A percentile compares a stretch with the other conserved stretches of the same genome.
These are phyloP conservation scores for Penicillium sp. DNA, from an alignment of 2,329 filamentous ascomycete genomes.

Conservation along the genomic window DNA sequence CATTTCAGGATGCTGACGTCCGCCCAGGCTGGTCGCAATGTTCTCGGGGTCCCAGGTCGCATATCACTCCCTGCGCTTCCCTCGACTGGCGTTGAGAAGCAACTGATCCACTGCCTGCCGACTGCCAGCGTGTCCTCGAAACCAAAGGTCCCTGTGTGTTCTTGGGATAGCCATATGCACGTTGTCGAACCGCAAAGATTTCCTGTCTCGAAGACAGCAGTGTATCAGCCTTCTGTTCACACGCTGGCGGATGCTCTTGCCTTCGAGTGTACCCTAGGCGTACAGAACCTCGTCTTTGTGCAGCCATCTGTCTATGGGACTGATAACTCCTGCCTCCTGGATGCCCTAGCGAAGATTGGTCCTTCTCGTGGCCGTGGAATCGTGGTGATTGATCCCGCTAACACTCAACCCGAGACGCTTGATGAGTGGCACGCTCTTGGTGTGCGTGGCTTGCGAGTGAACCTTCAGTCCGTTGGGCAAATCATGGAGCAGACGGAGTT, in stretches of 20 bases:
- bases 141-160: slow-evolving; percentile 28
- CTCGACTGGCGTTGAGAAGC: slow-evolving; percentile 9
- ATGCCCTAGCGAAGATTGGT: slow-evolving; percentile 52
- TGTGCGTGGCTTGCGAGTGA: slow-evolving; percentile 59
- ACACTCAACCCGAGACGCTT: slow-evolving; percentile 41
- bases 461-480: slow-evolving; percentile 55
- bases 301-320: slow-evolving; percentile 62
- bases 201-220: slow-evolving; percentile 48
- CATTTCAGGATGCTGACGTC: slow-evolving; percentile 28
- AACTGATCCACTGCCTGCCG: slow-evolving; percentile 9
- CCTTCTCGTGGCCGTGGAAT: slow-evolving; percentile 53
- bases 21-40: slow-evolving; percentile 21
- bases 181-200: slow-evolving; percentile 55
- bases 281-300: slow-evolving; percentile 57
- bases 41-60: slow-evolving; percentile 15
- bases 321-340: slow-evolving; percentile 59
- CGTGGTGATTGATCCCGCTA: slow-evolving; percentile 54
- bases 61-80: slow-evolving; percentile 16
- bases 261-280: slow-evolving; percentile 53
- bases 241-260: slow-evolving; percentile 51
- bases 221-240: slow-evolving; percentile 53
- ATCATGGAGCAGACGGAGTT: slow-evolving; percentile 44
- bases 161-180: slow-evolving; percentile 66
- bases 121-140: slow-evolving; percentile 16
- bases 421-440: slow-evolving; percentile 56